Evolutionary conservation across 2,329 filamentous ascomycete species (phyloP).

Genomic region (Coniochaeta sp.): DNA sequence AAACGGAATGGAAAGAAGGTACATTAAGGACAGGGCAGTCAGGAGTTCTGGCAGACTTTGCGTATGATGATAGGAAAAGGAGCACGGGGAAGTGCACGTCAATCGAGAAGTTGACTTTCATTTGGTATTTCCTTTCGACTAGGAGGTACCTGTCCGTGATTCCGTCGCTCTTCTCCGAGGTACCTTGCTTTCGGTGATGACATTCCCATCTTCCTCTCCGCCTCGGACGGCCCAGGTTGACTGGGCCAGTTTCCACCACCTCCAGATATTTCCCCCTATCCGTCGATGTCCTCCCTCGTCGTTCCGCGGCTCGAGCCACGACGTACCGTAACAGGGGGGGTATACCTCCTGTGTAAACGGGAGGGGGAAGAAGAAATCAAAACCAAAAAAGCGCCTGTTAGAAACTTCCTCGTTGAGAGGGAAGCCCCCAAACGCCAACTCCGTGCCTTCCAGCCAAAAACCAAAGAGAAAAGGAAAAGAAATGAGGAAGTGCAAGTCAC

Average conservation of each 20-base stretch:
- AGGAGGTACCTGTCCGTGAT: too few relatives aligned
- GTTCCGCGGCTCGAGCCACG: too few relatives aligned
- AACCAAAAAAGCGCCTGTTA: neutral
- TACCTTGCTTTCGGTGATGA: too few relatives aligned
- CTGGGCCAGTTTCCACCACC: neutral
- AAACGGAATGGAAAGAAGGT: too few relatives aligned
- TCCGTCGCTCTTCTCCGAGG: neutral
- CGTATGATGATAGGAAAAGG: too few relatives aligned
- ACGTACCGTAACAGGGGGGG: too few relatives aligned
- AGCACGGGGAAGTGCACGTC: too few relatives aligned
- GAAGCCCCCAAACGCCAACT: neutral
- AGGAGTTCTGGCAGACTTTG: too few relatives aligned
- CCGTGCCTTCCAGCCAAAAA: conserved; percentile 1
- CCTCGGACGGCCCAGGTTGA: neutral
- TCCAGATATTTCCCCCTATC: neutral
- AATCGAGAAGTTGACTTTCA: too few relatives aligned
- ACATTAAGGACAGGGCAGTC: too few relatives aligned
- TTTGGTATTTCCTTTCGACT: too few relatives aligned
- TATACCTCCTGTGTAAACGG: neutral
- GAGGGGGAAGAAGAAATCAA: neutral
- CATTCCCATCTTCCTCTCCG: neutral
- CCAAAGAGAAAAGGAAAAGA: neutral
- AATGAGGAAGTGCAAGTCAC: conserved; percentile 1
- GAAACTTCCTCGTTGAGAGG: conserved; percentile 1
- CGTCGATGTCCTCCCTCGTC: too few relatives aligned